Evolutionary conservation across 345 rosid genomes (phyloP).

Genomic region (Heritiera fomes): DNA sequence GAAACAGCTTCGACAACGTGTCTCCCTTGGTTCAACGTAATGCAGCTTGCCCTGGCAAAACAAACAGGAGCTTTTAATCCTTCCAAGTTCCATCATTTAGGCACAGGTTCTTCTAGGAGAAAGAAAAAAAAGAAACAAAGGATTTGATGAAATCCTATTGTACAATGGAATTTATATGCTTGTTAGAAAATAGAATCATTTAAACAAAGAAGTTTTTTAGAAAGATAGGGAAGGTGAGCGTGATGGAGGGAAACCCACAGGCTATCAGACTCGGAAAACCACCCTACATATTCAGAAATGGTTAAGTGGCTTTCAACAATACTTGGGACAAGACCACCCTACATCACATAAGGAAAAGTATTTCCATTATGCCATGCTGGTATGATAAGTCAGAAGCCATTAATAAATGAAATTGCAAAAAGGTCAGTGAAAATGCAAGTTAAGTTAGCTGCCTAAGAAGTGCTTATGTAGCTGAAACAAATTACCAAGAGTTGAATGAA

Average conservation of each 20-base stretch:
- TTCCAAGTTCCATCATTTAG: not conserved
- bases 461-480: not conserved
- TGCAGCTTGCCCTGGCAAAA: conserved; percentile 50
- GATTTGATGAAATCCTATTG: not conserved
- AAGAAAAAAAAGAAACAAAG: not conserved
- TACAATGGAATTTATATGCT: not conserved
- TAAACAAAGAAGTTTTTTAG: not conserved
- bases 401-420: not conserved
- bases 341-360: not conserved
- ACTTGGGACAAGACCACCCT: not conserved
- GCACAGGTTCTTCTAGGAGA: not conserved
- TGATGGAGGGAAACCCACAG: not conserved
- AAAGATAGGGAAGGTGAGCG: not conserved
- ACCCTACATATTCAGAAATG: not conserved
- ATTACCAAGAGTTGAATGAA: not conserved
- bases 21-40: conserved; percentile 72
- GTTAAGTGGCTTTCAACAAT: not conserved
- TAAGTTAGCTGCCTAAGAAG: not conserved
- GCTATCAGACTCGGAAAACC: not conserved
- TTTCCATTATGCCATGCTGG: not conserved
- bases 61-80: conserved; percentile 3
- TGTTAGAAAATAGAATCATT: too few relatives aligned
- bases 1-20: conserved; percentile 55
- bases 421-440: not conserved
- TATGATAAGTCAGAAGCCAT: not conserved